A percentile compares a stretch with the other conserved stretches of the same genome.
Conservation (phyloP, 257 asterid species). For the Nicotiana paniculata region DNA sequence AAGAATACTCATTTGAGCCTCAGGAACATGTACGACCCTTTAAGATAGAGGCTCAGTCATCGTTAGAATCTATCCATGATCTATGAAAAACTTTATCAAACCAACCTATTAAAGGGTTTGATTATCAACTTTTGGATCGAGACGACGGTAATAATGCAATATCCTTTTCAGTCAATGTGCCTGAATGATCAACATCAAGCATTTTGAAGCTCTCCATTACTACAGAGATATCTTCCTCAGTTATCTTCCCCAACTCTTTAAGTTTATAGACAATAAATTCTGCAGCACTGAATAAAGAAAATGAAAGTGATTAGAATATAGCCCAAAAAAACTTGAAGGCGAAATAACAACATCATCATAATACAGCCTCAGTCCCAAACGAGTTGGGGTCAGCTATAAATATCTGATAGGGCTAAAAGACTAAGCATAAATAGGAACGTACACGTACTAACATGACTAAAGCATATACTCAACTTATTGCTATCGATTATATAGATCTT, state of each 20-base stretch:
- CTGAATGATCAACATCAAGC: constrained; percentile 68
- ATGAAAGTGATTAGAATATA: neutral
- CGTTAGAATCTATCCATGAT: neutral
- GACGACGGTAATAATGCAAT: constrained; percentile 19
- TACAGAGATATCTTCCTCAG: constrained; percentile 49
- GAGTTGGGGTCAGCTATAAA: neutral
- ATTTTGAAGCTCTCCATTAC: constrained; percentile 57
- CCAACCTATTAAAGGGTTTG: neutral
- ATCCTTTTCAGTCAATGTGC: constrained; percentile 53
- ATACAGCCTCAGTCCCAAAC: neutral
- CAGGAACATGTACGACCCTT: neutral
- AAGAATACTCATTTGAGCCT: no score
- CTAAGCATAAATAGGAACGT: neutral
- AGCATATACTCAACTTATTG: neutral
- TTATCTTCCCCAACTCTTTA: constrained; percentile 79
- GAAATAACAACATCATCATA: neutral
- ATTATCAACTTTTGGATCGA: neutral
- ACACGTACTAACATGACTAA: neutral
- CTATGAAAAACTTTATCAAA: neutral
- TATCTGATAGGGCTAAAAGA: neutral
- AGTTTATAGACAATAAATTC: constrained; percentile 66
- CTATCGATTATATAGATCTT: neutral
- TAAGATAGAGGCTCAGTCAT: no score
- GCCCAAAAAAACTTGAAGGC: neutral
- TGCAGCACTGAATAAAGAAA: constrained; percentile 39